Conservation (phyloP, 2,329 filamentous ascomycete species). For the Didymellaceae sp. region DNA sequence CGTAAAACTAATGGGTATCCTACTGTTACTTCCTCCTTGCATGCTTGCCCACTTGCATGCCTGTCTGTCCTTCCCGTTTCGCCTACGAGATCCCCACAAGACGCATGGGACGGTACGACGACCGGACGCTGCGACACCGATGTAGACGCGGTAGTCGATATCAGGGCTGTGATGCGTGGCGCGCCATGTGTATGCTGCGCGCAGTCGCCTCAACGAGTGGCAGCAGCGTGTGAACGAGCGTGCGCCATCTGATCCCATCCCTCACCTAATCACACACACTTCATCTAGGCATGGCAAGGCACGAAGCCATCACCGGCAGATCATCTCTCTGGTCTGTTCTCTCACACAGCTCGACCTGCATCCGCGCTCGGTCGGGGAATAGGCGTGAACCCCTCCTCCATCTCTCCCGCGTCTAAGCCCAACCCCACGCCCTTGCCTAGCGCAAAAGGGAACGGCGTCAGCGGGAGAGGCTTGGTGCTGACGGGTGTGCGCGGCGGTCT, state of each 20-base stretch:
- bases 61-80: no score
- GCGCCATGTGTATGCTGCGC: not conserved
- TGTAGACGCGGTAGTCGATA: no score
- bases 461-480: constrained; percentile 37
- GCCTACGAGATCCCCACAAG: no score
- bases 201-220: not conserved
- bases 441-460: constrained; percentile 41
- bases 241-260: not conserved
- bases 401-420: no score
- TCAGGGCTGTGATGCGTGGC: no score
- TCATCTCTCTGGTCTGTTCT: no score
- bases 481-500: constrained; percentile 10
- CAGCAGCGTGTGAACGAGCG: not conserved
- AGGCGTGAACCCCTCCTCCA: constrained; percentile 13
- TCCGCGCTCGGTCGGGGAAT: not conserved
- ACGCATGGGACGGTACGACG: no score
- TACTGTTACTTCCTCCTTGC: not conserved
- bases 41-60: not conserved
- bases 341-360: not conserved
- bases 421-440: no score
- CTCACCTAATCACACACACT: no score
- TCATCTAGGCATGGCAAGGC: no score
- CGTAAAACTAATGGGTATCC: no score
- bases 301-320: no score
- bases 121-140: not conserved